Evolutionary conservation across 805 yeast genomes (phyloP), one percentile per base, ranked within the genome.

Genomic region (Candida silvicultrix): DNA sequence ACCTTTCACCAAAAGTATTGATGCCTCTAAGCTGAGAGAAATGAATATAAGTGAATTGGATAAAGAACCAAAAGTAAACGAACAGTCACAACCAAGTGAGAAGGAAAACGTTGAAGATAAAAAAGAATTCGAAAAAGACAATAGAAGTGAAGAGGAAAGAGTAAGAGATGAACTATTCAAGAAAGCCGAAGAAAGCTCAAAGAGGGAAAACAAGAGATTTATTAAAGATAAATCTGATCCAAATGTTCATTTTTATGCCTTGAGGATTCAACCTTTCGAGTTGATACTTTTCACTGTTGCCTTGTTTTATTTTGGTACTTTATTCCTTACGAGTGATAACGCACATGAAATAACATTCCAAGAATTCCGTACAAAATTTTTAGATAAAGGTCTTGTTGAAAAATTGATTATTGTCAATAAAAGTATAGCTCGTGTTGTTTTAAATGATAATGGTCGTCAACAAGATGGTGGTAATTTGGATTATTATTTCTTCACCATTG

Each of bases 351-450:
- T 92, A 48, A 74, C 90, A 2, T 84, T 82, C 72, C 96, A 88
- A 67, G 95, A 88, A 59, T 89, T 90, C 72, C 84, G 85, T 62
- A 73, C 83, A n/a, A 78, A 82, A 47, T 83, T 85, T 53, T 69
- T 90, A 28, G 88, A 84, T 51, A 79, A 78, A 53, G 95, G 96
- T 5, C 73, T 81, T 42, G 97, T 90, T 34, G 80, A 83, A 42
- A 80, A 77, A 51, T 71, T 89, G 41, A 73, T 75, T 43, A 96
- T 89, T 42, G 74, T 87, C 29, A 89, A 89, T 66, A 81, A 80
- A 54, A 76, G 77, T 50, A 64, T 75, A 4, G 97, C 88, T 1
- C 85, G 80, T 56, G 90, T 86, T 5, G 80, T 81, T 53, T 65
- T 85, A 51, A 74, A 65, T 79, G 52, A 53, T 71, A 46, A 58